Conservation (phyloP, 116 monocot genomes). For the Posidonia oceanica region DNA sequence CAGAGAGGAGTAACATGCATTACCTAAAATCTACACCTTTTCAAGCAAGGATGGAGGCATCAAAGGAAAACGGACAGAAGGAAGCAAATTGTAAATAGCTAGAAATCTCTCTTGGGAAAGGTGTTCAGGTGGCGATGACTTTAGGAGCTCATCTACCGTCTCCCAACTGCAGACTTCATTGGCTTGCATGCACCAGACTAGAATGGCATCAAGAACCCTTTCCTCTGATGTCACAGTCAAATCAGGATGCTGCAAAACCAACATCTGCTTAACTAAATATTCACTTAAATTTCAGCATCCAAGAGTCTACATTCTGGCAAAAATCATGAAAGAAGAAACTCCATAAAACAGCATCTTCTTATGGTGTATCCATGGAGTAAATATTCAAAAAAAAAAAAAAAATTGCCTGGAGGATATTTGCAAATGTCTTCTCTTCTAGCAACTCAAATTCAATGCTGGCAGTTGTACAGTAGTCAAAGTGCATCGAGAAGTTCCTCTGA, state of each 20-base stretch:
- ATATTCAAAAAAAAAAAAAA: not conserved
- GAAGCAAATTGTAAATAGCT: conserved; percentile 41
- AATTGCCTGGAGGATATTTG: conserved; percentile 74
- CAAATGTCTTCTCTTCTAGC: conserved; percentile 64
- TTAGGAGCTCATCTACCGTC: conserved; percentile 48
- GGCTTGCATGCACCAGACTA: conserved; percentile 77
- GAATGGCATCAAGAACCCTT: conserved; percentile 82
- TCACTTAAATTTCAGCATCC: conserved; percentile 10
- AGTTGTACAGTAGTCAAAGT: conserved; percentile 98
- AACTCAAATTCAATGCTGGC: conserved; percentile 56
- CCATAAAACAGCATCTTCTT: conserved; percentile 5
- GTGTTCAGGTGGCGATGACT: conserved; percentile 33
- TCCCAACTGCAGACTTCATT: conserved; percentile 55
- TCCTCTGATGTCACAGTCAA: conserved; percentile 98
- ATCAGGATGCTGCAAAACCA: conserved; percentile 80
- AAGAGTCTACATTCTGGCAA: conserved; percentile 7
- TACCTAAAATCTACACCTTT: conserved; percentile 38
- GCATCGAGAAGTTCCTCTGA: conserved; percentile 64
- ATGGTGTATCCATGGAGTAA: not conserved
- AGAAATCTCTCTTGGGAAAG: conserved; percentile 50
- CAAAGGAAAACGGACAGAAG: conserved; percentile 82
- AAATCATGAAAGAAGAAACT: conserved; percentile 6
- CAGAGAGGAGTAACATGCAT: not conserved
- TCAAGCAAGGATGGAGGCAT: conserved; percentile 51
- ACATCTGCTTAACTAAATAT: conserved; percentile 22